Conservation (phyloP, 257 asterid genomes). For the Solanum dulcamara region DNA sequence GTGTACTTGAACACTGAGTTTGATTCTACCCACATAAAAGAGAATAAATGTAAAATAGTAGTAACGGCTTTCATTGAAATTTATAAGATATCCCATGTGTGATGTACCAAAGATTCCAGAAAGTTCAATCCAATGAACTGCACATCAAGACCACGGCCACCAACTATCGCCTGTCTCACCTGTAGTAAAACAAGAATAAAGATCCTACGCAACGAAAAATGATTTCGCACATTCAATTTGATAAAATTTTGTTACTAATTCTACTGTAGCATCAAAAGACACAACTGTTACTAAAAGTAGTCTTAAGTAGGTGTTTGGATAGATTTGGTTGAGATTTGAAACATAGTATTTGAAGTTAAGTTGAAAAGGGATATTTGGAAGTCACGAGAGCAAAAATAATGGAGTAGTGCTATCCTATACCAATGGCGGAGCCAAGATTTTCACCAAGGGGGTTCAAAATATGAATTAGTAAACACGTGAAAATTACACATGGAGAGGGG, state of each 20-base stretch:
- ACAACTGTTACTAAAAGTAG: neutral
- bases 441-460: too few relatives aligned
- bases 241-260: neutral
- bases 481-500: too few relatives aligned
- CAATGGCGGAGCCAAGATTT: too few relatives aligned
- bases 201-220: neutral
- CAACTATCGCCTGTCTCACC: constrained; percentile 73
- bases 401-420: neutral
- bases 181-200: constrained; percentile 17
- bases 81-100: neutral
- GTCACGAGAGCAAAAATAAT: neutral
- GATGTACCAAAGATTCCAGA: constrained; percentile 70
- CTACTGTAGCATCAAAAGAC: neutral
- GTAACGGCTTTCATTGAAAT: neutral
- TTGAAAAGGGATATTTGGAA: neutral
- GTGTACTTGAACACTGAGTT: neutral
- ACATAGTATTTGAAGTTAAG: neutral
- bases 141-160: constrained; percentile 62
- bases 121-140: constrained; percentile 67
- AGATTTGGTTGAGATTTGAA: neutral
- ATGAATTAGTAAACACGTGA: too few relatives aligned
- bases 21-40: neutral
- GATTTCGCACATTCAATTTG: neutral
- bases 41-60: neutral
- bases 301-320: neutral